phyloP scores from a whole-genome alignment of 2,329 filamentous ascomycete genomes.

The Aspergillus puulaauensis region DNA sequence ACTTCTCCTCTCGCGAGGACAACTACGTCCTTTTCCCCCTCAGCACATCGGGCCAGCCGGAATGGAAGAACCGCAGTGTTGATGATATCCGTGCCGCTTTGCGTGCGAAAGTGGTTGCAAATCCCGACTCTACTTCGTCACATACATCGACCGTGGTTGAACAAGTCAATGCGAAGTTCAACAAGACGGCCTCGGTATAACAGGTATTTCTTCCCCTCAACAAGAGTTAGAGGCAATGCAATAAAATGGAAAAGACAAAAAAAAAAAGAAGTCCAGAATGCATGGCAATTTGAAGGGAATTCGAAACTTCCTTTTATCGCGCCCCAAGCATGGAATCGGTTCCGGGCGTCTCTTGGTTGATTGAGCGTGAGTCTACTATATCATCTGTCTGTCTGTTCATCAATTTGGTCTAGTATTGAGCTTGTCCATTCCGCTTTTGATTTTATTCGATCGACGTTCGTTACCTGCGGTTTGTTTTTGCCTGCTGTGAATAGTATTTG shows the following conservation, averaged over 20 bases:
- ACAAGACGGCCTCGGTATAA: conserved; percentile 20
- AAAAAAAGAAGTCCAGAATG: conserved; percentile 5
- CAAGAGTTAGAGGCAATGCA: not conserved
- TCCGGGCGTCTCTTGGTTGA: conserved; percentile 13
- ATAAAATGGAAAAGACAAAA: not conserved
- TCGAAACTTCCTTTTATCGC: conserved; percentile 5
- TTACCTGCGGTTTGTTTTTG: not conserved
- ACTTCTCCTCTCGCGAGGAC: conserved; percentile 46
- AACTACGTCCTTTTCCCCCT: conserved; percentile 40
- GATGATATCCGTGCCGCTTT: conserved; percentile 47
- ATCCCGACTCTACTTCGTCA: conserved; percentile 16
- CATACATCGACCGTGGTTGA: conserved; percentile 24
- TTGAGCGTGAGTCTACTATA: conserved; percentile 1
- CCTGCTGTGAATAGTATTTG: not conserved
- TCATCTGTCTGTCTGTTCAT: not conserved
- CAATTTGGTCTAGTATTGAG: not conserved
- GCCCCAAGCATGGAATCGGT: conserved; percentile 13
- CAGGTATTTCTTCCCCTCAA: not conserved
- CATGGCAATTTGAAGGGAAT: not conserved
- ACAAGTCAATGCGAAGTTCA: conserved; percentile 18
- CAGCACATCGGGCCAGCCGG: conserved; percentile 46
- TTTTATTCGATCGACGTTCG: conserved; percentile 1
- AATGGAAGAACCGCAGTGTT: conserved; percentile 51
- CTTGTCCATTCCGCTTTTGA: not conserved
- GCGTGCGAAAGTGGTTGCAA: conserved; percentile 35